Evolutionary conservation across 2,329 filamentous ascomycete species (phyloP), one percentile per base, ranked within the genome.

Genomic region (Colletotrichum graminicola): DNA sequence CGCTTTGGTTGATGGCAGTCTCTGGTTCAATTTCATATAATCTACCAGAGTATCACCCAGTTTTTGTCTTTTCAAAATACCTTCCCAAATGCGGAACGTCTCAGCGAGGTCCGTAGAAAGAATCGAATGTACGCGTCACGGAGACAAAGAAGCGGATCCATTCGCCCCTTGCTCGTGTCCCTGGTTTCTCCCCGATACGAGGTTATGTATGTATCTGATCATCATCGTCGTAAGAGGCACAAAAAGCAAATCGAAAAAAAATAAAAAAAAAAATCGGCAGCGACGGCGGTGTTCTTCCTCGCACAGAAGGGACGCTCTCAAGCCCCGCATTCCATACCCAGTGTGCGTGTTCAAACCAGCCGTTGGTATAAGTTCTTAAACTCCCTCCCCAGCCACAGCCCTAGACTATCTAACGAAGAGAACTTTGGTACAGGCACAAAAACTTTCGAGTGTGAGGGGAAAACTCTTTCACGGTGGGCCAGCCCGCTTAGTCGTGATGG

Each of bases 401-500:
- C 72, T 73, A 73, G 45, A 62, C 67, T 73, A 56, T 73, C 60
- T 67, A 73, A 62, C 52, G 73, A 74, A 74, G 47, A 71, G 49
- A 71, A 73, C 60, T 60, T 73, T 67, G 54, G 36, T 71, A 71
- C 57, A 66, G 26, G 62, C 39, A 29, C 45, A 43, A 39, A 39
- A 39, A 29, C 0, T 23, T 43, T 39, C 36, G 39, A 34, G 3
- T 11, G 54, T n/a, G 65, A 47, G 54, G 59, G 12, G 34, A 29
- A 54, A n/a, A 45, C 29, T 23, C 43, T 47, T 18, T 57, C 32
- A 29, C 26, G 32, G 54, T 45, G 23, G 21, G 56, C 43, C 26
- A 34, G 55, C 3, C n/a, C 23, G 34, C 64, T 76, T 77, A 80
- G 66, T 76, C 75, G 49, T 73, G 79, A 65, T 75, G 76, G 74